Percentiles rank a stretch among this genome's conserved stretches.
These are phyloP conservation scores for Hura crepitans DNA, from an alignment of 441 rosid genomes.

Conservation along the genomic window DNA sequence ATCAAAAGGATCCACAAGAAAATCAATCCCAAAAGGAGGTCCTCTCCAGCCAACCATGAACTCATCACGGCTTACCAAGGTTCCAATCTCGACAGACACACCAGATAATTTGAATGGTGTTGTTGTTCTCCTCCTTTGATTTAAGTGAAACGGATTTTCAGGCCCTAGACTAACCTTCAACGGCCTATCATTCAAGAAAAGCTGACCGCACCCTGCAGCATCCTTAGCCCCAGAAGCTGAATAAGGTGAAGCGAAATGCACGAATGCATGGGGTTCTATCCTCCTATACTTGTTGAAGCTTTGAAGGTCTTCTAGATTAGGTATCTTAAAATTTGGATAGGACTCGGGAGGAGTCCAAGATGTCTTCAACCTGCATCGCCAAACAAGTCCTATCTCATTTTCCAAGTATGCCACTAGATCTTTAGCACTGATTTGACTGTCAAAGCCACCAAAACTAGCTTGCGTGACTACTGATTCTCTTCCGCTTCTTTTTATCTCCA, in stretches of 20 bases:
- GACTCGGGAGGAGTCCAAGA: constrained; percentile 84
- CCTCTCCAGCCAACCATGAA: constrained; percentile 70
- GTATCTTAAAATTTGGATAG: constrained; percentile 51
- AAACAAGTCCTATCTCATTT: constrained; percentile 46
- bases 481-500: constrained; percentile 38
- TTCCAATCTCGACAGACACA: constrained; percentile 60
- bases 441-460: constrained; percentile 70
- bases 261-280: constrained; percentile 82
- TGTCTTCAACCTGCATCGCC: constrained; percentile 71
- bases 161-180: constrained; percentile 73
- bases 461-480: constrained; percentile 64
- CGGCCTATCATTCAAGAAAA: constrained; percentile 37
- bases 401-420: constrained; percentile 55
- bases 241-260: constrained; percentile 59
- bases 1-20: constrained; percentile 86
- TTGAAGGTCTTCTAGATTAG: constrained; percentile 22
- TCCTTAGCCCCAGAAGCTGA: constrained; percentile 42
- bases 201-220: constrained; percentile 43
- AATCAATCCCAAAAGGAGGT: constrained; percentile 51
- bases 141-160: constrained; percentile 54
- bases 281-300: constrained; percentile 36
- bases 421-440: constrained; percentile 39
- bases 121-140: constrained; percentile 55
- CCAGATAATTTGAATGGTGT: constrained; percentile 51
- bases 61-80: constrained; percentile 42